phyloP scores from a whole-genome alignment of 2,329 filamentous ascomycete genomes.

The Paecilomyces formosus region DNA sequence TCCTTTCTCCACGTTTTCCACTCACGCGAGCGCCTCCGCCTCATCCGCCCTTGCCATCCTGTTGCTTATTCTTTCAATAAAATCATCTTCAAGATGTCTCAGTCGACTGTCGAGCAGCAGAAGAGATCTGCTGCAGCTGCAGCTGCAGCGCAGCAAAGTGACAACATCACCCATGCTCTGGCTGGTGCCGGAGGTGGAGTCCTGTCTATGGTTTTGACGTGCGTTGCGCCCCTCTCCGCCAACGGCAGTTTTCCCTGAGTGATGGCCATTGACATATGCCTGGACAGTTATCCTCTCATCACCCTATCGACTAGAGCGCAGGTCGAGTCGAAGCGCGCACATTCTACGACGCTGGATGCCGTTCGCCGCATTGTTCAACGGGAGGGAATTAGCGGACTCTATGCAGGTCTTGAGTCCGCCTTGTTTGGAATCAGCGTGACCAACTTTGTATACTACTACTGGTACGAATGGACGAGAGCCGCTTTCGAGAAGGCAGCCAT shows the following conservation, averaged over 20 bases:
- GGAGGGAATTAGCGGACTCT: conserved; percentile 82
- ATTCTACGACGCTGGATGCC: conserved; percentile 75
- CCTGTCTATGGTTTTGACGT: conserved; percentile 93
- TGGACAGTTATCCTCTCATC: conserved; percentile 78
- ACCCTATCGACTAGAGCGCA: conserved; percentile 96
- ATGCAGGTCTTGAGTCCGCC: conserved; percentile 86
- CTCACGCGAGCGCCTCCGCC: neutral
- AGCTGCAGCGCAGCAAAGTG: conserved; percentile 70
- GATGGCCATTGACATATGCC: conserved; percentile 2
- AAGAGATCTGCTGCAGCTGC: conserved; percentile 43
- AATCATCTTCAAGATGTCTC: conserved; percentile 28
- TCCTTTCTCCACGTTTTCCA: neutral
- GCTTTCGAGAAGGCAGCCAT: conserved; percentile 71
- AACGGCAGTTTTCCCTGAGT: neutral
- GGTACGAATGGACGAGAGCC: conserved; percentile 93
- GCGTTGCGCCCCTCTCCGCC: conserved; percentile 20
- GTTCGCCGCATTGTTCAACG: conserved; percentile 81
- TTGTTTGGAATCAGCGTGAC: conserved; percentile 97
- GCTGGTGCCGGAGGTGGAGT: conserved; percentile 90
- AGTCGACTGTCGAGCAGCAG: conserved; percentile 27
- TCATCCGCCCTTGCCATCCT: neutral
- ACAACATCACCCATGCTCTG: conserved; percentile 94
- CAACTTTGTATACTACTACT: conserved; percentile 99
- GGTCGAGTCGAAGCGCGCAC: conserved; percentile 90
- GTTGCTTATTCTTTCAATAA: neutral